phyloP scores from a whole-genome alignment of 805 yeast genomes.

The Yarrowia sp. region DNA sequence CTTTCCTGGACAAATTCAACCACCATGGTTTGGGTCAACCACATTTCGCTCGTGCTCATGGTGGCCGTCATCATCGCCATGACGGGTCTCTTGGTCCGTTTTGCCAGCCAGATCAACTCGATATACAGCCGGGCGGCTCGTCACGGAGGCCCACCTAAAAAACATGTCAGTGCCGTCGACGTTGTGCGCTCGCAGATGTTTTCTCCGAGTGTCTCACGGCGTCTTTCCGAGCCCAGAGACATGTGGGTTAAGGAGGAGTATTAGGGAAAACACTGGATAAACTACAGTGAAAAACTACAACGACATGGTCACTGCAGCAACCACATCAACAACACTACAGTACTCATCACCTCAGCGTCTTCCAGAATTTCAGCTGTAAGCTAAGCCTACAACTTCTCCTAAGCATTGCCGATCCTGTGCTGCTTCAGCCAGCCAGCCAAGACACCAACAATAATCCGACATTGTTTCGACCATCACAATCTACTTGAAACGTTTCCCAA shows the following conservation, averaged over 20 bases:
- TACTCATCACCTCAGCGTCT: no score
- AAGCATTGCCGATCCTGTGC: not conserved
- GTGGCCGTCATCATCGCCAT: conserved; percentile 1
- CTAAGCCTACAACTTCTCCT: no score
- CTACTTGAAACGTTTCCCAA: no score
- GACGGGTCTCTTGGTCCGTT: not conserved
- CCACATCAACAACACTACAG: not conserved
- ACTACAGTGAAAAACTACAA: not conserved
- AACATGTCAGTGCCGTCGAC: not conserved
- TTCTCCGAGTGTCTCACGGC: not conserved
- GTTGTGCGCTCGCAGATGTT: not conserved
- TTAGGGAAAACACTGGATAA: no score
- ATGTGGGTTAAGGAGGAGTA: not conserved
- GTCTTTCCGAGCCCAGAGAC: not conserved
- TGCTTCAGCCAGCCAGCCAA: no score
- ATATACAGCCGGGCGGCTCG: not conserved
- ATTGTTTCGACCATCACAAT: no score
- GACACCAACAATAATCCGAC: no score
- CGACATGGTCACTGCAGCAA: not conserved
- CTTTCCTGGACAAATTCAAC: no score
- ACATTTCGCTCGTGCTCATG: not conserved
- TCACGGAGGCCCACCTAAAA: not conserved
- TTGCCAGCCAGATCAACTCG: conserved; percentile 7
- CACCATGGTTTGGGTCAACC: not conserved
- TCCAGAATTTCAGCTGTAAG: no score